Conservation (phyloP, 768 basidiomycete genomes). For the Leccinum boreale region DNA sequence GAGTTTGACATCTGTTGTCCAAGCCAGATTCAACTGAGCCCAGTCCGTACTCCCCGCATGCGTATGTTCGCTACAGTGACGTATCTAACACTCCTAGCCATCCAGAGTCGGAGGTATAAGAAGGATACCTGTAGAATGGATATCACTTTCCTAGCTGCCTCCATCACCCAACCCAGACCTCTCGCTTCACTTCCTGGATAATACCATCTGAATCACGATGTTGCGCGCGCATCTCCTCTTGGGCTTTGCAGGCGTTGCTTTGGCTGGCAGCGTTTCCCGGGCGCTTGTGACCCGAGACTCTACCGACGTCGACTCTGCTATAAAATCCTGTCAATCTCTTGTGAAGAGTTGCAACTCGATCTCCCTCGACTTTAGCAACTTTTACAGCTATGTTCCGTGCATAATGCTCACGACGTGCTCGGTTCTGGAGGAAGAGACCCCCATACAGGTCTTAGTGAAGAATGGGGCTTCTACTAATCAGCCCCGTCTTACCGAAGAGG, state of each 20-base stretch:
- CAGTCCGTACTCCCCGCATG: neutral
- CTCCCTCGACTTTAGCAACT: conserved; percentile 13
- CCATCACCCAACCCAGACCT: neutral
- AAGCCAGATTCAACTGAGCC: neutral
- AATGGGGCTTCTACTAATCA: conserved; percentile 15
- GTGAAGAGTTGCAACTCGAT: conserved; percentile 19
- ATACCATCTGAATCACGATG: neutral
- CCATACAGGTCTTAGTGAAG: conserved; percentile 4
- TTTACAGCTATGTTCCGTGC: conserved; percentile 19
- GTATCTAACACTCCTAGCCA: neutral
- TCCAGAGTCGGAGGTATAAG: neutral
- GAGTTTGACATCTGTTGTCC: neutral
- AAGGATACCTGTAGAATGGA: neutral
- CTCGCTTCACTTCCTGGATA: neutral
- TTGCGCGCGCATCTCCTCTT: neutral
- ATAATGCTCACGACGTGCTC: conserved; percentile 20
- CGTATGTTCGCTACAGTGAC: neutral
- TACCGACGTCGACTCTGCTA: neutral
- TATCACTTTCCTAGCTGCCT: neutral
- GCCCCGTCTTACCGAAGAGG: conserved; percentile 14
- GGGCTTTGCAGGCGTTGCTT: conserved; percentile 1
- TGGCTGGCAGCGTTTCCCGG: neutral
- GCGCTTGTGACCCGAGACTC: conserved; percentile 12
- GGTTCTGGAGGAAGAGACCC: neutral
- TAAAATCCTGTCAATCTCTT: conserved; percentile 14